Evolutionary conservation across 768 basidiomycete species (phyloP), one percentile per base, ranked within the genome.

Genomic region (Agaricus subrufescens): DNA sequence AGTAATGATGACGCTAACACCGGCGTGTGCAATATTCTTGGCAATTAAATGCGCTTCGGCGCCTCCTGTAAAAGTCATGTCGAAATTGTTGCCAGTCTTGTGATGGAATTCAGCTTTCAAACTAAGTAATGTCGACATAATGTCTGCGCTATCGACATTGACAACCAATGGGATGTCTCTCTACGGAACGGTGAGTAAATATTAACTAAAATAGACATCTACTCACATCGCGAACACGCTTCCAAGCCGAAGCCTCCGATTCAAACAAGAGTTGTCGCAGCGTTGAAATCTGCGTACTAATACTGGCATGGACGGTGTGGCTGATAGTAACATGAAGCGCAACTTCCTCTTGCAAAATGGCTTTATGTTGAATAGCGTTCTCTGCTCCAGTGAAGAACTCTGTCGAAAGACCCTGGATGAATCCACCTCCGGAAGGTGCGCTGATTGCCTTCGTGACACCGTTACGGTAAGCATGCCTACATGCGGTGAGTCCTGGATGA

Each of bases 381-480:
- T 68, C 66, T 0, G 85, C 83, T 1, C 82, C 82, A 1, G 82
- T 76, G 19, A 78, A 78, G 67, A 91, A 85, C 10, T 79, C 75
- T 4, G 80, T 77, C 14, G 84, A 81, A 38, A 91, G 65, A 0
- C 92, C 92, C 0, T 73, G 67, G 34, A 90, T 65, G 61, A 90
- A 80, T 6, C 86, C 81, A 6, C 48, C 19, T 2, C 81, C 75
- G 5, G 69, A 64, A 0, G 91, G 92, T 0, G 84, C 79, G 0
- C 79, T 75, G 12, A 94, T 74, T 1, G 79, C 87, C 1, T 76
- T 79, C 2, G 89, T 90, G 2, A 94, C 86, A 3, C 92, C 91
- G 6, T 77, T 69, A 19, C 82, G 82, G 63, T 91, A 89, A 0
- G 91, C 89, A 40, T 89, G 64, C 31, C 90, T 92, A 61, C 15